Conservation (phyloP, 1,139 yeast species). For the Hansenula sp. region DNA sequence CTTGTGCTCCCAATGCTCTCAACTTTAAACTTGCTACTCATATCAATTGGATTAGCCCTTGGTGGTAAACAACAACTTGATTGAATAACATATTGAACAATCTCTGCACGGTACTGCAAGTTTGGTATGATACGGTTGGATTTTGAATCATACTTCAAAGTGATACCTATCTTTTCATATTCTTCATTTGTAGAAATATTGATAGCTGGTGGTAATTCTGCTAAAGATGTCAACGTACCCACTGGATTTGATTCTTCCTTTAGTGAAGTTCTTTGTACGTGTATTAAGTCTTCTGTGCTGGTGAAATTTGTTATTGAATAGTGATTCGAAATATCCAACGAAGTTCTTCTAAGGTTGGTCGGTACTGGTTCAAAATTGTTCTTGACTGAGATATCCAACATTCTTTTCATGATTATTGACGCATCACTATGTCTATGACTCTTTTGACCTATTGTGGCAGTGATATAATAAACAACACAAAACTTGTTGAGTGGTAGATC, state of each 20-base stretch:
- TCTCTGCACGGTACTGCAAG: constrained; percentile 1
- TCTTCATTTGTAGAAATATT: background rate
- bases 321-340: constrained; percentile 10
- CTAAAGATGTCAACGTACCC: background rate
- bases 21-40: background rate
- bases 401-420: constrained; percentile 14
- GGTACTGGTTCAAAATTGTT: constrained; percentile 6
- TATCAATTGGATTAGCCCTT: background rate
- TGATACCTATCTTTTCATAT: constrained; percentile 6
- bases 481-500: constrained; percentile 6
- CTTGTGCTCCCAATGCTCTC: background rate
- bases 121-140: constrained; percentile 2
- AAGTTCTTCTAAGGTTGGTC: constrained; percentile 5
- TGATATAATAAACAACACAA: constrained; percentile 13
- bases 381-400: constrained; percentile 13
- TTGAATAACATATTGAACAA: constrained; percentile 13
- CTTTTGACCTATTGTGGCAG: constrained; percentile 13
- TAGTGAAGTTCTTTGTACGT: background rate
- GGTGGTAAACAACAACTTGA: constrained; percentile 12
- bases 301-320: constrained; percentile 9
- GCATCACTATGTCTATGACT: constrained; percentile 7
- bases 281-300: constrained; percentile 4
- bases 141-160: constrained; percentile 8
- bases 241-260: background rate
- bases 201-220: background rate